Percentiles rank a stretch among this genome's conserved stretches.
phyloP scores from a whole-genome alignment of 257 asterid species.

The Ocimum tenuiflorum region DNA sequence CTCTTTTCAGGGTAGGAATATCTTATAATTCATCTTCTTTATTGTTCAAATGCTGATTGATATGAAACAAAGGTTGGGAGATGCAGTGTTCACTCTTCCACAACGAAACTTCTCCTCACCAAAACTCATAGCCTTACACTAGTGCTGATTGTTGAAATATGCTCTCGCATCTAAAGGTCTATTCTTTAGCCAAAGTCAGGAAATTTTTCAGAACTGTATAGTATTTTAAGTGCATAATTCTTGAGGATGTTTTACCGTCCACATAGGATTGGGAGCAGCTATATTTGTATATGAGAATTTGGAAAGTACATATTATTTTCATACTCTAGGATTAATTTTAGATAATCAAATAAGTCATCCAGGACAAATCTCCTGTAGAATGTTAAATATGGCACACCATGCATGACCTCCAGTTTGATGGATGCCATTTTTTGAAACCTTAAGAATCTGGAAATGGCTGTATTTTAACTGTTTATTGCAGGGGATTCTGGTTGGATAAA shows the following conservation, averaged over 20 bases:
- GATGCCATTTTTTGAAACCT: neutral
- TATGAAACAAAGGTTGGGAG: neutral
- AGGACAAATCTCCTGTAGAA: too few species aligned
- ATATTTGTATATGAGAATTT: neutral
- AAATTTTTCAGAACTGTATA: neutral
- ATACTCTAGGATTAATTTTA: too few species aligned
- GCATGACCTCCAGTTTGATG: too few species aligned
- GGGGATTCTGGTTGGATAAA: slow-evolving; percentile 8
- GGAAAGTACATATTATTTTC: neutral
- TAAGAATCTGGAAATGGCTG: neutral
- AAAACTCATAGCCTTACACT: too few species aligned
- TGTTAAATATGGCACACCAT: too few species aligned
- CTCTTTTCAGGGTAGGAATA: too few species aligned
- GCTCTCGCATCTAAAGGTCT: too few species aligned
- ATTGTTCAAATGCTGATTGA: slow-evolving; percentile 1
- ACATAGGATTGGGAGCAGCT: neutral
- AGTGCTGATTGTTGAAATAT: too few species aligned
- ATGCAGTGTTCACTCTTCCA: neutral
- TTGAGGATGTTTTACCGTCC: neutral
- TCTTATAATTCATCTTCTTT: neutral
- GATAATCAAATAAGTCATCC: too few species aligned
- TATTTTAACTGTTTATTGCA: neutral
- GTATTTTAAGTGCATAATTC: neutral
- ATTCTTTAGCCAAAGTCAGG: neutral
- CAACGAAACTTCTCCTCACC: too few species aligned